A percentile compares a stretch with the other conserved stretches of the same genome.
Evolutionary conservation across 768 basidiomycete genomes (phyloP).

Genomic region (Trametes gibbosa): DNA sequence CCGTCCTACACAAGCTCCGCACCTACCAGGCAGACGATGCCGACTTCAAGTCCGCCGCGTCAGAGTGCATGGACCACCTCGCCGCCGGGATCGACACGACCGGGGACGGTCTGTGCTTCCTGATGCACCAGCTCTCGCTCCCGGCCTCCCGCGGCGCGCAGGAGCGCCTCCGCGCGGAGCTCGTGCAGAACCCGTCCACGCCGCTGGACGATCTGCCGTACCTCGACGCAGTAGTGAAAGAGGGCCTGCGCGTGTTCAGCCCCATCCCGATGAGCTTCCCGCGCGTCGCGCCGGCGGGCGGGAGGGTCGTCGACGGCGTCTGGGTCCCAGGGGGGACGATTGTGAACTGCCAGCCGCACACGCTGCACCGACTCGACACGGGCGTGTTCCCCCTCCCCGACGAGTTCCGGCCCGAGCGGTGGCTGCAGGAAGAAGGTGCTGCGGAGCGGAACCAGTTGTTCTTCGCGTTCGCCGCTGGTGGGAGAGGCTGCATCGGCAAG

Average conservation of each 20-base stretch:
- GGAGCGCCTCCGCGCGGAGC: slow-evolving; percentile 19
- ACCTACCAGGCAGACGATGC: not conserved
- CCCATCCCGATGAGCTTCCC: slow-evolving; percentile 95
- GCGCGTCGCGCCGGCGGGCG: slow-evolving; percentile 80
- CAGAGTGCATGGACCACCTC: slow-evolving; percentile 26
- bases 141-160: slow-evolving; percentile 13
- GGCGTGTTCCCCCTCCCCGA: slow-evolving; percentile 87
- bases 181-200: slow-evolving; percentile 60
- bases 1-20: slow-evolving; percentile 22
- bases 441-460: slow-evolving; percentile 95
- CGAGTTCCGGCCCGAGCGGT: slow-evolving; percentile 81
- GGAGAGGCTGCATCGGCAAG: slow-evolving; percentile 25
- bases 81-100: slow-evolving; percentile 24
- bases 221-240: slow-evolving; percentile 88
- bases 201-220: slow-evolving; percentile 91
- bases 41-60: slow-evolving; percentile 13
- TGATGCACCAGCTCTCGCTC: slow-evolving; percentile 24
- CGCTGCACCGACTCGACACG: slow-evolving; percentile 73
- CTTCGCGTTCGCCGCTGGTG: slow-evolving; percentile 47
- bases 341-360: slow-evolving; percentile 93
- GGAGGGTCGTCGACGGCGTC: slow-evolving; percentile 85
- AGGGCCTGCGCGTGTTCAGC: slow-evolving; percentile 85
- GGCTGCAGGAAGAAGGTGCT: slow-evolving; percentile 73
- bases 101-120: slow-evolving; percentile 26
- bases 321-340: slow-evolving; percentile 88